Base-by-base conservation (phyloP, 1,284 basidiomycete species). In the Ceratobasidium sp. region DNA sequence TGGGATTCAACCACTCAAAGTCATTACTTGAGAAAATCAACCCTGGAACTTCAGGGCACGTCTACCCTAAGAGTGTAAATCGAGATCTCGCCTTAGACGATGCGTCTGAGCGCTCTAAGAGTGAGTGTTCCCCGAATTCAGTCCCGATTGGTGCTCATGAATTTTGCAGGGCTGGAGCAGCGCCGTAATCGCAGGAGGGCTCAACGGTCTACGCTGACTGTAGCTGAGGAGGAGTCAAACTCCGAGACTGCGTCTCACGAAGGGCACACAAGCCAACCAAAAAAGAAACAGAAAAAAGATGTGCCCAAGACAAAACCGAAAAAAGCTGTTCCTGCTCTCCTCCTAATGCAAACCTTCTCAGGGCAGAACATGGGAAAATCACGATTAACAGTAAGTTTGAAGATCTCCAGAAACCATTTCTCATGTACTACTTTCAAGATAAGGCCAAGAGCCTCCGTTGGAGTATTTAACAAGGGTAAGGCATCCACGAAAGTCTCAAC, bases 331-430 rank as follows among this genome's bases (percentile, higher is more conserved):
- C 80, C 85, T 4, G 87, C 85, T 1, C 81, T 92, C 59, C 89
- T 91, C 0, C 82, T 93, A 18, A 87, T 93, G 86, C 88, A 92
- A 72, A 90, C 89, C 0, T 91, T 93, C 77, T 82, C 84, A 8
- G 87, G 91, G 0, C 86, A 85, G 2, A 92, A 91, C 74, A 84
- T 93, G 14, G 88, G 88, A 0, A 87, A 85, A 75, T 84, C 85
- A 72, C 85, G 91, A 62, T 79, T 93, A n/a, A 93, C 91, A 73
- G 91, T 92, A 74, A 58, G 83, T 78, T 23, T 67, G 14, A 61
- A 32, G 23, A 3, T 59, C 46, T 21, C 43, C 60, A 26, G 9
- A 36, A 55, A 34, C 67, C 12, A 60, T 26, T 64, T 48, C 72
- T 62, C 34, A 55, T 28, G 4, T 14, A 23, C 18, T 60, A 64